Evolutionary conservation across 225 moss, liverwort and hornwort species (phyloP).

Genomic region (Marchantia paleacea): DNA sequence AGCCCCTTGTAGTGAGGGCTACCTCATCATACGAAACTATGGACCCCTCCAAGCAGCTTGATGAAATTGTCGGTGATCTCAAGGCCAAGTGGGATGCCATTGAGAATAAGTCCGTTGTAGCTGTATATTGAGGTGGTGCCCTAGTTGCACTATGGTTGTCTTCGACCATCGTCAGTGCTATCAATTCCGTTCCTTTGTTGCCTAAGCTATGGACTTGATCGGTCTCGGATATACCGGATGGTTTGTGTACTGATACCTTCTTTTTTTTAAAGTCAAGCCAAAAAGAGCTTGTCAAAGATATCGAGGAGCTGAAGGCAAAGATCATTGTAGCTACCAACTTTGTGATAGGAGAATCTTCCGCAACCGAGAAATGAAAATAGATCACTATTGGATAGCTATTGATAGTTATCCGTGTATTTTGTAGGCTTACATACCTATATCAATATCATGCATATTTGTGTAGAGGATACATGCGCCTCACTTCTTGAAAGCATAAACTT

Average conservation of each 20-base stretch:
- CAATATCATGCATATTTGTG: slow-evolving; percentile 30
- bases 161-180: slow-evolving; percentile 71
- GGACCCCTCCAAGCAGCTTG: slow-evolving; percentile 58
- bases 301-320: slow-evolving; percentile 80
- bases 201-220: slow-evolving; percentile 75
- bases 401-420: slow-evolving; percentile 33
- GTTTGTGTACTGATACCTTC: slow-evolving; percentile 80
- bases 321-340: slow-evolving; percentile 55
- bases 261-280: slow-evolving; percentile 85
- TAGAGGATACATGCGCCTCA: slow-evolving; percentile 22
- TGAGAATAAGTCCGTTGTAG: slow-evolving; percentile 69
- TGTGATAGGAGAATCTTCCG: slow-evolving; percentile 22
- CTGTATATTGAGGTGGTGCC: slow-evolving; percentile 70
- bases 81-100: slow-evolving; percentile 72
- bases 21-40: slow-evolving; percentile 45
- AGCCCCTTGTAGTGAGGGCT: slow-evolving; percentile 54
- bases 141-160: slow-evolving; percentile 77
- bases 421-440: slow-evolving; percentile 22
- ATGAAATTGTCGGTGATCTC: slow-evolving; percentile 56
- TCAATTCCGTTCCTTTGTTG: slow-evolving; percentile 78
- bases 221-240: slow-evolving; percentile 85
- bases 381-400: slow-evolving; percentile 16
- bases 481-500: background rate
- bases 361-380: background rate
- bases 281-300: slow-evolving; percentile 68